These are phyloP conservation scores for Anastatica hierochuntica DNA, from an alignment of 345 rosid genomes.

Conservation along the genomic window DNA sequence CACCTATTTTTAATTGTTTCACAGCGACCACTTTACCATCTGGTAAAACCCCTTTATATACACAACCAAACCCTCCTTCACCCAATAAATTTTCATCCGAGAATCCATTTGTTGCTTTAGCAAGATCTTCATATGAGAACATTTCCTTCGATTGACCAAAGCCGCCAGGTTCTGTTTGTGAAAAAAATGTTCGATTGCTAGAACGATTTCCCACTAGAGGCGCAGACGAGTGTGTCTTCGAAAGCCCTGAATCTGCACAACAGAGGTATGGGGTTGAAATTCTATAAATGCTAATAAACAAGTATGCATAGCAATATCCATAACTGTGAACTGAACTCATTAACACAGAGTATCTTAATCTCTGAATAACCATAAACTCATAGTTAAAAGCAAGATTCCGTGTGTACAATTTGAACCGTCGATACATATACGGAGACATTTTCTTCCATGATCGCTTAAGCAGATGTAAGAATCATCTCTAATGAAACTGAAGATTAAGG, in stretches of 20 bases:
- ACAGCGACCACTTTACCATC: constrained; percentile 88
- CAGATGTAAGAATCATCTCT: neutral
- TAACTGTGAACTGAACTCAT: no score
- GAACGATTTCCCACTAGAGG: constrained; percentile 58
- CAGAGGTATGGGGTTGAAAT: constrained; percentile 2
- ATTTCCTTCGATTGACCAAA: constrained; percentile 65
- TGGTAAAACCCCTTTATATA: constrained; percentile 68
- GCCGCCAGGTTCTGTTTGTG: constrained; percentile 52
- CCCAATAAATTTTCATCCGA: constrained; percentile 72
- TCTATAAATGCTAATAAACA: neutral
- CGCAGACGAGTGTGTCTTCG: constrained; percentile 52
- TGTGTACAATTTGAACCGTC: neutral
- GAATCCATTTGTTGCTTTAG: constrained; percentile 66
- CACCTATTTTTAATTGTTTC: constrained; percentile 72
- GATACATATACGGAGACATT: constrained; percentile 2
- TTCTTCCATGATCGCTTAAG: neutral
- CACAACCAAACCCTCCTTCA: constrained; percentile 92
- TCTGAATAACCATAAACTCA: neutral
- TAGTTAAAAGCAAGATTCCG: neutral
- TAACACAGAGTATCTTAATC: neutral
- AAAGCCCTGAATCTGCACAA: constrained; percentile 42
- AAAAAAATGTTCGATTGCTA: constrained; percentile 36
- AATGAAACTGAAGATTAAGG: neutral
- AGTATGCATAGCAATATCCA: neutral
- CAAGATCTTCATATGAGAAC: constrained; percentile 67